Percentiles rank a stretch among this genome's conserved stretches.
Evolutionary conservation across 495 filamentous ascomycete genomes (phyloP).

Genomic region (Penicillium taxi): DNA sequence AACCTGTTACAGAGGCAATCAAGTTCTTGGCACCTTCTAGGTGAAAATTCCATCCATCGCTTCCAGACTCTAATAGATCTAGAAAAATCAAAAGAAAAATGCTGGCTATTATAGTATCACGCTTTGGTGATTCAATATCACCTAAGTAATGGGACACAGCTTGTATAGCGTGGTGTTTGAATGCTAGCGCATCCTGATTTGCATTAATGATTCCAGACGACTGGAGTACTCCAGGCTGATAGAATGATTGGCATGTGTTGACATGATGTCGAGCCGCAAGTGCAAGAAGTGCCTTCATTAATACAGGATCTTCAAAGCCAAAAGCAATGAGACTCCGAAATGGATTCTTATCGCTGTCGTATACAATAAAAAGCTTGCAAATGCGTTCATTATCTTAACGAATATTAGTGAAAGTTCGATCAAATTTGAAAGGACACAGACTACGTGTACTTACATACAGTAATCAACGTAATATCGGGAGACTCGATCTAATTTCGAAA

Average conservation of each 20-base stretch:
- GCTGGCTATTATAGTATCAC: conserved; percentile 38
- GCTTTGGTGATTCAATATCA: conserved; percentile 14
- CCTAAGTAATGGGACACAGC: conserved; percentile 29
- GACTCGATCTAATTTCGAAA: conserved; percentile 23
- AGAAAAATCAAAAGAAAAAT: conserved; percentile 52
- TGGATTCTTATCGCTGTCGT: conserved; percentile 47
- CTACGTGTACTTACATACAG: conserved; percentile 26
- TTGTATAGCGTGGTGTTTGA: conserved; percentile 44
- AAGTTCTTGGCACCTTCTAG: conserved; percentile 42
- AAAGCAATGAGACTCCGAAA: conserved; percentile 46
- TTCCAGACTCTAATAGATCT: conserved; percentile 49
- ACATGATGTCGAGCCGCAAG: conserved; percentile 48
- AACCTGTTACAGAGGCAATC: too few relatives aligned
- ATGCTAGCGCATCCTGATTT: conserved; percentile 39
- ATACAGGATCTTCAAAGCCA: conserved; percentile 37
- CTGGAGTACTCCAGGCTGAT: conserved; percentile 8
- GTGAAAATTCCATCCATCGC: conserved; percentile 47
- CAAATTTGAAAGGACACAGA: neutral
- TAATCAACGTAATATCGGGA: conserved; percentile 44
- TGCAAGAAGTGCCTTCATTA: conserved; percentile 45
- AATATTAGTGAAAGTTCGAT: conserved; percentile 1
- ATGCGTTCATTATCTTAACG: conserved; percentile 41
- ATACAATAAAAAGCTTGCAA: conserved; percentile 47
- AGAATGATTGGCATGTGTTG: conserved; percentile 25
- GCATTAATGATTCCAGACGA: conserved; percentile 13